Conservation (phyloP, 495 filamentous ascomycete species). For the Daldinia concentrica region DNA sequence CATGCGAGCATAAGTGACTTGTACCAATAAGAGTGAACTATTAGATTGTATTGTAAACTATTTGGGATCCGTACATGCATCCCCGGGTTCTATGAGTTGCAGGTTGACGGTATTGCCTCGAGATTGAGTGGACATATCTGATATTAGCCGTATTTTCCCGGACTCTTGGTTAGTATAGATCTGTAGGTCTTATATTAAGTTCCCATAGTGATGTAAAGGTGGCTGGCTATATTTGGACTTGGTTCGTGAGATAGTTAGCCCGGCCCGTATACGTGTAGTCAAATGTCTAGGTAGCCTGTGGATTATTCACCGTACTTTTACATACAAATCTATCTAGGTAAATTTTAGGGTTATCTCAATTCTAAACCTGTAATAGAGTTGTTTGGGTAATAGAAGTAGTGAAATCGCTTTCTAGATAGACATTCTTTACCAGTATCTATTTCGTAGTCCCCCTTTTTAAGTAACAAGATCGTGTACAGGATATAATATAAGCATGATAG, state of each 20-base stretch:
- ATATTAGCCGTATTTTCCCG: not conserved
- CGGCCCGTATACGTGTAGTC: not conserved
- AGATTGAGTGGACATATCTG: not conserved
- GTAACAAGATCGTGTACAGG: too few species aligned
- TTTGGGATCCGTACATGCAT: not conserved
- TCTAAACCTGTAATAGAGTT: too few species aligned
- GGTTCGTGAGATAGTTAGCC: not conserved
- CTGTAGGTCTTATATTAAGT: not conserved
- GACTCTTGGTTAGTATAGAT: not conserved
- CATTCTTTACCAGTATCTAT: too few species aligned
- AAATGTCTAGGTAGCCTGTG: not conserved
- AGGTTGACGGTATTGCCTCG: not conserved
- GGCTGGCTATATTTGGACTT: not conserved
- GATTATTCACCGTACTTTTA: too few species aligned
- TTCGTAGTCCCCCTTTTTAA: too few species aligned
- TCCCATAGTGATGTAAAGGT: not conserved
- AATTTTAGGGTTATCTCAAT: too few species aligned
- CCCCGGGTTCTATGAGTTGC: not conserved
- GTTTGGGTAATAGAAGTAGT: too few species aligned
- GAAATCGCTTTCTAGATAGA: too few species aligned
- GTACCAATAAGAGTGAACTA: not conserved
- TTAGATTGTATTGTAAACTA: not conserved
- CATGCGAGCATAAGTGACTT: not conserved
- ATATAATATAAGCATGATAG: too few species aligned
- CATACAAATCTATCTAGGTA: too few species aligned